These are phyloP conservation scores for Orbilia quercus DNA, from an alignment of 2,329 filamentous ascomycete species.

Conservation along the genomic window DNA sequence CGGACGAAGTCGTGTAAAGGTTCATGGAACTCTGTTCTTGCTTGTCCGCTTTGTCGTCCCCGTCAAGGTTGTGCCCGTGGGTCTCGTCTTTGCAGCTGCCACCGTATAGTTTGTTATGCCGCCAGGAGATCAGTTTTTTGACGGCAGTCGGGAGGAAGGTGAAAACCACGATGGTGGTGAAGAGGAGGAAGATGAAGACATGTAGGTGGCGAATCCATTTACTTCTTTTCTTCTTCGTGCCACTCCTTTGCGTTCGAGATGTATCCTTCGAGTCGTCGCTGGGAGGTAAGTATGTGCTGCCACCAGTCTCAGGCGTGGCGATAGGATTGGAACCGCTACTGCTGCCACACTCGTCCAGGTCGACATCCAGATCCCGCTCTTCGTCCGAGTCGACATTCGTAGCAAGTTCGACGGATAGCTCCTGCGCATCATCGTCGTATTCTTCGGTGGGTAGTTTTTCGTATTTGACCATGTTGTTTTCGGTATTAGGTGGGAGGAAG, in stretches of 20 bases:
- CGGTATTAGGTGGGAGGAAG: too few species aligned
- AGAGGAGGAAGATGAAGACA: constrained; percentile 27
- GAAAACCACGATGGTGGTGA: constrained; percentile 49
- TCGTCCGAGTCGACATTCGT: constrained; percentile 52
- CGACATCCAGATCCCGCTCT: constrained; percentile 37
- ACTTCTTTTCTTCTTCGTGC: constrained; percentile 24
- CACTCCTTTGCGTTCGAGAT: constrained; percentile 2
- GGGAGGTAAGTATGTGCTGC: not conserved
- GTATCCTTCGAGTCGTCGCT: constrained; percentile 13
- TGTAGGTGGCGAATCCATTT: constrained; percentile 44
- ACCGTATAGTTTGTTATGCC: constrained; percentile 41
- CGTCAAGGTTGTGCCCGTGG: not conserved
- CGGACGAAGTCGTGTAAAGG: constrained; percentile 12
- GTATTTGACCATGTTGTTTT: constrained; percentile 38
- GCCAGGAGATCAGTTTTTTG: constrained; percentile 45
- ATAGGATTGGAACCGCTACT: not conserved
- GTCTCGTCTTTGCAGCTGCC: constrained; percentile 43
- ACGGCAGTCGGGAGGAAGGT: constrained; percentile 36
- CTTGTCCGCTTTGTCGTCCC: not conserved
- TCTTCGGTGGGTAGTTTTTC: constrained; percentile 53
- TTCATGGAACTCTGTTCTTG: constrained; percentile 11
- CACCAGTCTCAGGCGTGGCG: not conserved
- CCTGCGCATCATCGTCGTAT: constrained; percentile 51
- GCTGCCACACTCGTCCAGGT: constrained; percentile 31
- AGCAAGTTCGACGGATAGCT: constrained; percentile 52